Base-by-base conservation (phyloP, 176 grass and related monocot species). In the Aegilops umbellulata region DNA sequence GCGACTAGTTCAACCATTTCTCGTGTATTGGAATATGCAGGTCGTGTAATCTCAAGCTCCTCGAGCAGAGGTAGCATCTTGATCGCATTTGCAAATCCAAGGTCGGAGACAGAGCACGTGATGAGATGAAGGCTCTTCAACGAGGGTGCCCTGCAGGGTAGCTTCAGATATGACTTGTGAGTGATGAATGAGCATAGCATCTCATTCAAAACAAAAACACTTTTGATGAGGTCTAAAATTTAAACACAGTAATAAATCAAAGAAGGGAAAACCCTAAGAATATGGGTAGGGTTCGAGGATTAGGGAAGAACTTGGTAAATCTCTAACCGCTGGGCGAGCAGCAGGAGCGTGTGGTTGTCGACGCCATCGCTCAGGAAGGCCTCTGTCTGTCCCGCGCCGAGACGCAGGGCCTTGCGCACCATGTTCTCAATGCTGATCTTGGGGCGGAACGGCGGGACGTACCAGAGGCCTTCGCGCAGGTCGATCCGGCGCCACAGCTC, bases 401-500 rank as follows among this genome's bases (percentile, higher is more conserved):
- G 64, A 7, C 62, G 42, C 5, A n/a, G 53, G 0, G 65, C 29
- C 0, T 15, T 14, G 11, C 12, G 6, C 2, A 65, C 53, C 55
- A 86, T 1, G 0, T 7, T n/a, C 2, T n/a, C 0, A 22, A 49
- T 0, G 6, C 7, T 10, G 35, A 0, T 22, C 64, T 32, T 2
- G 26, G 12, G 25, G 15, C 27, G 2, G 64, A 31, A 32, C 27
- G 64, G 15, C 2, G 64, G 64, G 29, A 67, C 27, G 29, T 17
- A 67, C 27, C 15, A 16, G 4, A 14, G 25, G 25, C 26, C 14
- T 3, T 16, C 26, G 17, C 69, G 25, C 31, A 81, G 4, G 38
- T 75, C 23, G 31, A 87, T 2, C 42, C 44, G 60, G 29, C 69
- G 69, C 85, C 78, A 87, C n/a, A 87, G 60, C 60, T 9, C 41